A percentile compares a stretch with the other conserved stretches of the same genome.
Evolutionary conservation across 805 yeast species (phyloP).

Genomic region (Grigorovia transvaalensis): DNA sequence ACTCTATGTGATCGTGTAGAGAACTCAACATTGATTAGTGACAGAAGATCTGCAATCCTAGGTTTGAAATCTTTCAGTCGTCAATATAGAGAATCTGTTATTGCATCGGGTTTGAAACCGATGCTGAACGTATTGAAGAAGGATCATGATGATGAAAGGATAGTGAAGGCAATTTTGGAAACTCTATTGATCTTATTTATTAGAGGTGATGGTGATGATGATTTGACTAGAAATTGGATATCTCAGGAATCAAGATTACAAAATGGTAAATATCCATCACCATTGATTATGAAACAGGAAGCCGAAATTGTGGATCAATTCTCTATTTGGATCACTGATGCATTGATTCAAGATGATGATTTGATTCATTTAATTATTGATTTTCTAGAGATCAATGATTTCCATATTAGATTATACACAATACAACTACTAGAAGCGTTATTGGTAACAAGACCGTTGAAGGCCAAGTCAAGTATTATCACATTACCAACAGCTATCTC

Average conservation of each 20-base stretch:
- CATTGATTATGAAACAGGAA: constrained; percentile 46
- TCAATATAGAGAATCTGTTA: constrained; percentile 81
- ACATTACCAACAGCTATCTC: constrained; percentile 73
- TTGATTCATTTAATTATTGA: constrained; percentile 35
- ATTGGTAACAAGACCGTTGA: constrained; percentile 60
- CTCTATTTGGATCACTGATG: constrained; percentile 92
- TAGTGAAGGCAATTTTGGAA: constrained; percentile 73
- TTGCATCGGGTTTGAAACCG: constrained; percentile 74
- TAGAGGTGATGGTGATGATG: constrained; percentile 53
- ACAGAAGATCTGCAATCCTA: constrained; percentile 82
- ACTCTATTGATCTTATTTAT: constrained; percentile 75
- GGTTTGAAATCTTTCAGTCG: constrained; percentile 83
- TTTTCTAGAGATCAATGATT: constrained; percentile 49
- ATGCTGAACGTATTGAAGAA: constrained; percentile 53
- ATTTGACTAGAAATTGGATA: constrained; percentile 58
- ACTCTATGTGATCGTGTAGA: constrained; percentile 80
- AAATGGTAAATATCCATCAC: constrained; percentile 73
- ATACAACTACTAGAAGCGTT: constrained; percentile 79
- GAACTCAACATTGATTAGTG: constrained; percentile 72
- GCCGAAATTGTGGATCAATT: constrained; percentile 59
- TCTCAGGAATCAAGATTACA: constrained; percentile 63
- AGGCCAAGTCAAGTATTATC: constrained; percentile 65
- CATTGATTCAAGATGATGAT: constrained; percentile 52
- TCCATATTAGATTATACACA: constrained; percentile 70
- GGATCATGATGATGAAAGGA: constrained; percentile 60